Evolutionary conservation across 208 protist genomes (phyloP).

Genomic region (Histomonas meleagridis): DNA sequence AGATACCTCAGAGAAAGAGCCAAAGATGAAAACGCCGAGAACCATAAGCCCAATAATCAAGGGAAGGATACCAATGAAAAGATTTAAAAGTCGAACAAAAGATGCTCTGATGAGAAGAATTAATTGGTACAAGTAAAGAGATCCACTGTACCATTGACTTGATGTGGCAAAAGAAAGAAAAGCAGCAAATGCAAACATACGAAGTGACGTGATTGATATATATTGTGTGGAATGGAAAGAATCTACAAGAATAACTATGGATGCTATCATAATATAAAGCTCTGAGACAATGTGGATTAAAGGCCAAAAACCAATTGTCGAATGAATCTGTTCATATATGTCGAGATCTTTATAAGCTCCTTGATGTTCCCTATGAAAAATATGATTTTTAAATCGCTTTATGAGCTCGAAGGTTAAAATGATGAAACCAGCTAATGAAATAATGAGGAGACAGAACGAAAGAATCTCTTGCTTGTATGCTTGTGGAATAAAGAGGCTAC

Average conservation of each 20-base stretch:
- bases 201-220: background rate
- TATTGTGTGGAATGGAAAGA: background rate
- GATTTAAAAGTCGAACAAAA: background rate
- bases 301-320: background rate
- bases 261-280: background rate
- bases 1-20: background rate
- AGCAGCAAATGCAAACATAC: background rate
- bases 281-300: background rate
- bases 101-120: background rate
- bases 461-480: too few species aligned
- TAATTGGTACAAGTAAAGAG: background rate
- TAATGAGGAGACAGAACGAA: background rate
- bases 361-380: background rate
- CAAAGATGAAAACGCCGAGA: background rate
- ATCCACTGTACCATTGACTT: background rate
- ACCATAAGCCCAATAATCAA: background rate
- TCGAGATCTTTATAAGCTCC: background rate
- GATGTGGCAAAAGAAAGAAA: background rate
- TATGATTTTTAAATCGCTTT: background rate
- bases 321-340: background rate
- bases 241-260: background rate
- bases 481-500: too few species aligned
- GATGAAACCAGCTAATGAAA: background rate
- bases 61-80: background rate
- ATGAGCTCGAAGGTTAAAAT: background rate